These are phyloP conservation scores for Evernia prunastri DNA, from an alignment of 495 filamentous ascomycete genomes.

Conservation along the genomic window DNA sequence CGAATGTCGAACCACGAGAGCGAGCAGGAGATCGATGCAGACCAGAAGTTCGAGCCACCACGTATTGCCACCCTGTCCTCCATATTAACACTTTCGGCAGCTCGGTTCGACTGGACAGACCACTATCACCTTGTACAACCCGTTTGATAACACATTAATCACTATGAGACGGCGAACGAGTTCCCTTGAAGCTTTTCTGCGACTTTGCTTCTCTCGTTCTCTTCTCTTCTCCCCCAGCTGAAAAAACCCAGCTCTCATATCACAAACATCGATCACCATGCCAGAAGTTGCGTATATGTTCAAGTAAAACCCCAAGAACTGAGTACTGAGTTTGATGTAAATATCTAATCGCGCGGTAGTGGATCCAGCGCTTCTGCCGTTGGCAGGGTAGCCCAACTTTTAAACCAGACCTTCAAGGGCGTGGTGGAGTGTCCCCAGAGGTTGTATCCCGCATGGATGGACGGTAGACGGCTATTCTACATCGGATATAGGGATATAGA, in stretches of 20 bases:
- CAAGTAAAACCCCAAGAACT: neutral
- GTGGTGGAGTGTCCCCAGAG: neutral
- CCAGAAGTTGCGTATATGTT: neutral
- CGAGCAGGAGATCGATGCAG: too few relatives aligned
- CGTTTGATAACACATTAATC: too few relatives aligned
- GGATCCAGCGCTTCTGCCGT: neutral
- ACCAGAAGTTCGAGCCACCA: too few relatives aligned
- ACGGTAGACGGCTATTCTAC: neutral
- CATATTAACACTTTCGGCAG: too few relatives aligned
- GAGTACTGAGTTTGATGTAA: neutral
- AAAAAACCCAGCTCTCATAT: neutral
- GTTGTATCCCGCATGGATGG: neutral
- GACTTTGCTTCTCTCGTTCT: neutral
- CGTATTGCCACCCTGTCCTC: too few relatives aligned
- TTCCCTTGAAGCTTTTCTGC: neutral
- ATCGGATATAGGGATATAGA: neutral
- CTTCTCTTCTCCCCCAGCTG: neutral
- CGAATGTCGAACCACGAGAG: too few relatives aligned
- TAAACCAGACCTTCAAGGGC: neutral
- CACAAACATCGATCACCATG: neutral
- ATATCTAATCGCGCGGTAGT: neutral
- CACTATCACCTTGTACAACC: too few relatives aligned
- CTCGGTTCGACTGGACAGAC: too few relatives aligned
- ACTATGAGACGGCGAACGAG: too few relatives aligned
- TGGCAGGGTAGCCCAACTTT: neutral